Percentiles rank a stretch among this genome's conserved stretches.
These are phyloP conservation scores for Maudiozyma saulgeensis DNA, from an alignment of 805 yeast species.

Conservation along the genomic window DNA sequence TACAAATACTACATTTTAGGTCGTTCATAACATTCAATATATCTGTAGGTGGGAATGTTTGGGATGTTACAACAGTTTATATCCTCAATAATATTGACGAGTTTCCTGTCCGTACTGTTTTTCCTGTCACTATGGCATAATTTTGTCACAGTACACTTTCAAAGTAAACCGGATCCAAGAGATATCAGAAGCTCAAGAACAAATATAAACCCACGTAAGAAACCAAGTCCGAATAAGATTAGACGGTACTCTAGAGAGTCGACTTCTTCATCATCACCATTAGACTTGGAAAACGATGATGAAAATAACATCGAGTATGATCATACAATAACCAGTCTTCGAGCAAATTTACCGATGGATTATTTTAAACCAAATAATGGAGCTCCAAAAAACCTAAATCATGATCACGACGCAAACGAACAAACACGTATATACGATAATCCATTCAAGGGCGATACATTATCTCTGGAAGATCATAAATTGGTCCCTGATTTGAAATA, in stretches of 20 bases:
- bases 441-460: constrained; percentile 19
- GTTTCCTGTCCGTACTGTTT: constrained; percentile 20
- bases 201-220: constrained; percentile 4
- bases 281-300: constrained; percentile 16
- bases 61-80: constrained; percentile 5
- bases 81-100: constrained; percentile 5
- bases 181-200: constrained; percentile 24
- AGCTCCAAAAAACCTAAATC: background rate
- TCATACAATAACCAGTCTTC: constrained; percentile 18
- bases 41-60: background rate
- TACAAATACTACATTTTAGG: too few species aligned
- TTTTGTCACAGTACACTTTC: constrained; percentile 19
- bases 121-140: constrained; percentile 26
- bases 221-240: constrained; percentile 3
- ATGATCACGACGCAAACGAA: background rate
- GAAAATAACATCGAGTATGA: constrained; percentile 24
- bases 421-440: constrained; percentile 8
- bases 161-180: constrained; percentile 20
- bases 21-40: too few species aligned
- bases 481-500: constrained; percentile 51
- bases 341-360: background rate
- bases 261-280: constrained; percentile 14
- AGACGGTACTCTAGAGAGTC: constrained; percentile 11
- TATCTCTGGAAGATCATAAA: constrained; percentile 21
- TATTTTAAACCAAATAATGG: background rate